A percentile compares a stretch with the other conserved stretches of the same genome.
These are phyloP conservation scores for Mycothermus thermophilus DNA, from an alignment of 495 filamentous ascomycete species.

Conservation along the genomic window DNA sequence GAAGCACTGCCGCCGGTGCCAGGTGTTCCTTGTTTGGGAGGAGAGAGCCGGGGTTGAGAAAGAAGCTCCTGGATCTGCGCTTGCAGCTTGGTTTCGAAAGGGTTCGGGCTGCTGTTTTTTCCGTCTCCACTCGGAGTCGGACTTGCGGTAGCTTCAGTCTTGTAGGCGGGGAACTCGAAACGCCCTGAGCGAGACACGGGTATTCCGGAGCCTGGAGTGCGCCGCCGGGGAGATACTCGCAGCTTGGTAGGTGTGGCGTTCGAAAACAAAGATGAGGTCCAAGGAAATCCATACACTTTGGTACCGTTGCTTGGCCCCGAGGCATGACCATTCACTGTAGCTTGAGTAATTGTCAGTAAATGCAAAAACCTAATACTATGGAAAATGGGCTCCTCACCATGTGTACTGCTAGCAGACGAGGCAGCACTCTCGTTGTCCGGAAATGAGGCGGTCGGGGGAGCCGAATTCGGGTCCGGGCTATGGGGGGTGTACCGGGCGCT, in stretches of 20 bases:
- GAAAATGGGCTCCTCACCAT: constrained; percentile 8
- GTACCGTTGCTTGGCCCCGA: constrained; percentile 6
- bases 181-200: not conserved
- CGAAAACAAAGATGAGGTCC: constrained; percentile 4
- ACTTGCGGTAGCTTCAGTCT: not conserved
- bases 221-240: not conserved
- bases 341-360: constrained; percentile 6
- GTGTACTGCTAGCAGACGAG: constrained; percentile 10
- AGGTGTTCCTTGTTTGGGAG: no score
- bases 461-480: constrained; percentile 4
- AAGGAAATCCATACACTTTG: constrained; percentile 19
- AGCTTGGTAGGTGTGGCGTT: not conserved
- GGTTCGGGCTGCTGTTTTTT: constrained; percentile 6
- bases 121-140: constrained; percentile 17
- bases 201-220: not conserved
- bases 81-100: constrained; percentile 15
- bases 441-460: constrained; percentile 8
- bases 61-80: constrained; percentile 16
- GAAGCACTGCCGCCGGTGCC: no score
- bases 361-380: no score
- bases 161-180: constrained; percentile 2
- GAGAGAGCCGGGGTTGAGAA: no score
- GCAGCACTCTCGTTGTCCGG: constrained; percentile 5
- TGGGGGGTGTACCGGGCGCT: constrained; percentile 19
- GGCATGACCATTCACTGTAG: constrained; percentile 10